Evolutionary conservation across 2,329 filamentous ascomycete genomes (phyloP), one percentile per base, ranked within the genome.

Genomic region (Lasiodiplodia citricola): DNA sequence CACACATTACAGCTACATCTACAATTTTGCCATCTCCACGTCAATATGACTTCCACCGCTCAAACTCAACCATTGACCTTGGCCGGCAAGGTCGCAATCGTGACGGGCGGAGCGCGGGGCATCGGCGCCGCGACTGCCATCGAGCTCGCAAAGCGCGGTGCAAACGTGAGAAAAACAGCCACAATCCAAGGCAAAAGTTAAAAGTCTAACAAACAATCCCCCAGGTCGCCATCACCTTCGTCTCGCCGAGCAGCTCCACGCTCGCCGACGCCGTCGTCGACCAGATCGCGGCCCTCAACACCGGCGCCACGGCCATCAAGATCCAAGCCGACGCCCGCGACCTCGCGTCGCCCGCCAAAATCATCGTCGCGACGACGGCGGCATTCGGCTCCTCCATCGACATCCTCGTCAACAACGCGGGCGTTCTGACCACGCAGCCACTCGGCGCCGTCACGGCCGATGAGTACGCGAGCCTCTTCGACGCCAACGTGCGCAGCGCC

Each of bases 251-350:
- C 57, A 44, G n/a, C 21, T 11, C 16, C 11, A 4, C 16, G 1
- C 57, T 23, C 37, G 57, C 35, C 8, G 37, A 25, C 11, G 16
- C 13, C n/a, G 5, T 60, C n/a, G 6, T 60, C 13, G 16, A 2
- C 37, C 5, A 44, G 2, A 13, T 60, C 37, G 11, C 18, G 2
- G 8, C 11, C 4, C 69, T 81, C 8, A 72, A 73, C 38, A 38
- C 38, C 31, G 57, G 57, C 10, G 11, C 21, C n/a, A 7, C 8
- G 2, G 57, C 57, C 35, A 25, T 60, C 52, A 79, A 79, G 10
- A 80, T 79, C 55, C 71, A 73, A 21, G 80, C 78, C 55, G 77
- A 84, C 67, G 78, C 84, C 11, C 72, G 73, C 35, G 67, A 76
- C 6, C 50, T 76, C 16, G 74, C 75, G 50, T 74, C 79, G 2